Base-by-base conservation (phyloP, 345 rosid genomes). In the Aquilaria malaccensis region DNA sequence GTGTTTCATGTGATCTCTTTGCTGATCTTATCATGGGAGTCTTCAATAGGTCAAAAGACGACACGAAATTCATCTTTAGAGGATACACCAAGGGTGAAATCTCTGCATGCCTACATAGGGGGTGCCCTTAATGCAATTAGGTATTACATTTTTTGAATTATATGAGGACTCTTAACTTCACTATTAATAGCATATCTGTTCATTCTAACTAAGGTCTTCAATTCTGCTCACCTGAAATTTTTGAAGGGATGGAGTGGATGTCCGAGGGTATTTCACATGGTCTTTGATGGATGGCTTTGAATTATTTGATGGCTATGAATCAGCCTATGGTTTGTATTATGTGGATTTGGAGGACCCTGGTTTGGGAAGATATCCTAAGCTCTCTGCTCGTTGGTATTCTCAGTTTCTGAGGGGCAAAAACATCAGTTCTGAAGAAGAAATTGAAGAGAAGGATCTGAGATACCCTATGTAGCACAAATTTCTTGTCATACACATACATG, bases 321-420 rank as follows among this genome's bases (percentile, higher is more conserved):
- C 81, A 2, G 61, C 74, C 56, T 83, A 55, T 14, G 85, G 85
- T 13, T 45, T 83, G 13, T 80, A 70, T 50, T 80, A 61, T 33
- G 80, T 83, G 22, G 88, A 80, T 59, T 30, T 69, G 47, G 78
- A 72, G 47, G 81, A 76, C 50, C 80, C 85, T 6, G 51, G 61
- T n/a, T 58, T 78, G 67, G 56, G 10, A 57, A 69, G 85, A 65
- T 22, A 66, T 51, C 83, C 83, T 0, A 83, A 78, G 75, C 80
- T 76, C 63, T 83, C 88, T 59, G 80, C 85, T 30, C 60, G 55
- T 15, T 80, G 88, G 85, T 80, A 80, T 63, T 72, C 83, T 3
- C 46, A 64, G 6, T 83, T 83, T 13, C 43, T 83, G 41, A 72
- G 70, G 64, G 83, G 79, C 29, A 63, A 54, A 29, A 9, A 7